Evolutionary conservation across 805 yeast species (phyloP), one percentile per base, ranked within the genome.

Genomic region (Wilhelminamyces savonicus): DNA sequence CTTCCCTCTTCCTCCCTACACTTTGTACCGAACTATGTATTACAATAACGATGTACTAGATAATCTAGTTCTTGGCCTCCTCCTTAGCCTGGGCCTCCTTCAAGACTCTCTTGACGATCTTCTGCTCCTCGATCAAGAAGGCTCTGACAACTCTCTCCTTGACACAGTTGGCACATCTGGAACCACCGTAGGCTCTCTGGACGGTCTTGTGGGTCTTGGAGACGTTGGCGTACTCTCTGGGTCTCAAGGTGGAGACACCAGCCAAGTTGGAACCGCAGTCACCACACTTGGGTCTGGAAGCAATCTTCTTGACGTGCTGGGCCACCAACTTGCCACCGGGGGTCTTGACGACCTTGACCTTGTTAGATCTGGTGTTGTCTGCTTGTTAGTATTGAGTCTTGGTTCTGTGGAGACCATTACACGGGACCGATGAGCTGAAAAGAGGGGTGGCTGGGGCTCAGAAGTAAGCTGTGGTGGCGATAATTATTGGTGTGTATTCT

Each of bases 351-450:
- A 90, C 94, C 88, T 84, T 90, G 78, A 92, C 90, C 78, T 83
- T 85, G 95, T 92, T 92, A 58, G 98, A 92, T 73, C 81, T 82
- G 82, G 98, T 88, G 95, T 92, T 92, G 95, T 87, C 94, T 84
- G 56, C 23, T 26, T 46, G 64, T 58, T 59, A 59, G 66, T 59
- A 59, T 37, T 30, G 17, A 14, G 21, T 24, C 24, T 32, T 36
- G 34, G n/a, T n/a, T n/a, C n/a, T n/a, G n/a, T n/a, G n/a, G n/a
- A n/a, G n/a, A n/a, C n/a, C n/a, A n/a, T n/a, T n/a, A n/a, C n/a
- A n/a, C n/a, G n/a, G n/a, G n/a, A n/a, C n/a, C n/a, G n/a, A n/a
- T 17, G 19, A 17, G 6, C 8, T 21, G 23, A 21, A 11, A 11
- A 21, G n/a, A 21, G 13, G n/a, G 23, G n/a, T 21, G 23, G 23